phyloP scores from a whole-genome alignment of 768 basidiomycete species.

The Naganishia vaughanmartiniae region DNA sequence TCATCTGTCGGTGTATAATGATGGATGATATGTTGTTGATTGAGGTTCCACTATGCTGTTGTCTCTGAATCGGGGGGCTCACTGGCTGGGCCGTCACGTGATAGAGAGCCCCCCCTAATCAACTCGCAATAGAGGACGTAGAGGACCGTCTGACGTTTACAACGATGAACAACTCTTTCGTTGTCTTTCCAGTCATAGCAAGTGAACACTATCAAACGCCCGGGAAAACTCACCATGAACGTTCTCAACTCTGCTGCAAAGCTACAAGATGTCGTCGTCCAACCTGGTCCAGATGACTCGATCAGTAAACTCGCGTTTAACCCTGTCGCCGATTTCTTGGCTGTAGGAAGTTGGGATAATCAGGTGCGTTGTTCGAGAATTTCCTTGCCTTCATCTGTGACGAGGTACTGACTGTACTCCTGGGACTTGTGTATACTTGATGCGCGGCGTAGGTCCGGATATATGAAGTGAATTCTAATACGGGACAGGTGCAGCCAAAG shows the following conservation, averaged over 20 bases:
- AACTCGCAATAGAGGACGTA: too few species aligned
- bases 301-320: constrained; percentile 83
- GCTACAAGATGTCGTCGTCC: constrained; percentile 72
- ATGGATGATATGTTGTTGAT: not conserved
- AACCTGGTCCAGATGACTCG: constrained; percentile 78
- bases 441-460: constrained; percentile 68
- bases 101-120: not conserved
- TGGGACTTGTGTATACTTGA: too few species aligned
- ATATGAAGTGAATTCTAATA: constrained; percentile 72
- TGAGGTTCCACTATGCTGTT: not conserved
- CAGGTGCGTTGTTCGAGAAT: constrained; percentile 70
- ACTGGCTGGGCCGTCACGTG: not conserved
- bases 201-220: not conserved
- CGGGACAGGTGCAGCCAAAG: constrained; percentile 75
- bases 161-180: not conserved
- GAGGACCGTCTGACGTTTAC: not conserved
- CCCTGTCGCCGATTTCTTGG: constrained; percentile 78
- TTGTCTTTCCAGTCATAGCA: not conserved
- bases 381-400: not conserved
- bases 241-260: constrained; percentile 51
- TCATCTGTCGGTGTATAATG: too few species aligned
- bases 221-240: constrained; percentile 25
- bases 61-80: not conserved
- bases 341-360: constrained; percentile 92
- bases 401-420: constrained; percentile 30